Conservation (phyloP, 768 basidiomycete genomes). For the Boletus tomentosulus region DNA sequence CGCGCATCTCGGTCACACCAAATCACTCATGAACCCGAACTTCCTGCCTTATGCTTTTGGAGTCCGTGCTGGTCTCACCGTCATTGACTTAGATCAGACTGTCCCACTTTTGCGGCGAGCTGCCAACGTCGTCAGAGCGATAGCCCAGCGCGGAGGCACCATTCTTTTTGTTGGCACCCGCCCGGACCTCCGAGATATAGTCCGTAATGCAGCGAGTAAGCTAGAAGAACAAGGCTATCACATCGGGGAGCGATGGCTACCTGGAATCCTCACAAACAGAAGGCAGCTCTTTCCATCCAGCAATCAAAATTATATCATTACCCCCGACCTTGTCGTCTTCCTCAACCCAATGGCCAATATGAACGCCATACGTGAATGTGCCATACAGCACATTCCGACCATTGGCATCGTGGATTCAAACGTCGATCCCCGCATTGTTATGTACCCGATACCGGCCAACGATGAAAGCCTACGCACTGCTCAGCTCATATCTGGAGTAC, state of each 20-base stretch:
- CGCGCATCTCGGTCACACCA: slow-evolving; percentile 90
- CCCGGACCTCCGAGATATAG: slow-evolving; percentile 67
- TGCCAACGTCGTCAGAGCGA: slow-evolving; percentile 77
- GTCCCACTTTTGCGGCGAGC: slow-evolving; percentile 89
- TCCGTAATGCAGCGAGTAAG: slow-evolving; percentile 75
- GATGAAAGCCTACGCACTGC: slow-evolving; percentile 90
- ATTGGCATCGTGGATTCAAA: slow-evolving; percentile 94
- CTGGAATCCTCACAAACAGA: slow-evolving; percentile 92
- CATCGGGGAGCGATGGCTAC: slow-evolving; percentile 86
- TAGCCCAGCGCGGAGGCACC: slow-evolving; percentile 77
- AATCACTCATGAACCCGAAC: slow-evolving; percentile 80
- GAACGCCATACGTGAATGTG: slow-evolving; percentile 88
- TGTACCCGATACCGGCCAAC: slow-evolving; percentile 98
- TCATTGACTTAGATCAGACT: slow-evolving; percentile 95
- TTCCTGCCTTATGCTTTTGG: slow-evolving; percentile 93
- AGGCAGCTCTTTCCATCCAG: slow-evolving; percentile 66
- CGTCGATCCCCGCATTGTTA: slow-evolving; percentile 91
- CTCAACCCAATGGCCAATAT: slow-evolving; percentile 86
- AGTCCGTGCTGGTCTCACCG: slow-evolving; percentile 79
- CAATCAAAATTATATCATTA: slow-evolving; percentile 48
- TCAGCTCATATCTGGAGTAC: slow-evolving; percentile 83
- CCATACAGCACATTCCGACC: slow-evolving; percentile 85
- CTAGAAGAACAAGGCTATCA: slow-evolving; percentile 79
- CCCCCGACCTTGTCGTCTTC: slow-evolving; percentile 87
- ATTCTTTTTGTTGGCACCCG: slow-evolving; percentile 90